These are phyloP conservation scores for Grosmannia serpens DNA, from an alignment of 2,329 filamentous ascomycete species.

Conservation along the genomic window DNA sequence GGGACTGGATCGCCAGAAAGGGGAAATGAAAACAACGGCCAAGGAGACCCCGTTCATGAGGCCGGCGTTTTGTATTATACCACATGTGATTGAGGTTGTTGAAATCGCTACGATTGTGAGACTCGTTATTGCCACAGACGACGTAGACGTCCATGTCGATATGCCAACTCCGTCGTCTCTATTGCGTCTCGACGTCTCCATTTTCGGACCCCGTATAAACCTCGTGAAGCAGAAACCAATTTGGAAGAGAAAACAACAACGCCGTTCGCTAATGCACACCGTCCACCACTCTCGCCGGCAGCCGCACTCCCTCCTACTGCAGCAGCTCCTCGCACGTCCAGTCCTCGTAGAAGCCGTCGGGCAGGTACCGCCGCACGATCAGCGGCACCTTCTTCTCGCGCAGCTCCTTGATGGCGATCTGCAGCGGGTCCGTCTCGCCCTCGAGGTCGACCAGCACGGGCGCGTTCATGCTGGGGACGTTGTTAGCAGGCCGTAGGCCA, in stretches of 20 bases:
- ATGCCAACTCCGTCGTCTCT: too few relatives aligned
- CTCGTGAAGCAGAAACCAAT: not conserved
- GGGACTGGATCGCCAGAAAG: not conserved
- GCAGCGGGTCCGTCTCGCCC: constrained; percentile 92
- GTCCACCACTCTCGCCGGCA: not conserved
- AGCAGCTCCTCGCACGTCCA: constrained; percentile 97
- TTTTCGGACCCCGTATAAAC: too few relatives aligned
- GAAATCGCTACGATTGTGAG: too few relatives aligned
- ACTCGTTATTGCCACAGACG: too few relatives aligned
- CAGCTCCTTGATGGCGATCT: constrained; percentile 96
- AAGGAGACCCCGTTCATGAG: not conserved
- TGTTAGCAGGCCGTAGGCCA: not conserved
- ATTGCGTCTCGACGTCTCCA: too few relatives aligned
- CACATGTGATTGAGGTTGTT: not conserved
- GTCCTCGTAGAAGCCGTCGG: constrained; percentile 97
- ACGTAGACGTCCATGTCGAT: too few relatives aligned
- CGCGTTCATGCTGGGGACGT: constrained; percentile 73
- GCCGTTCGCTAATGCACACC: constrained; percentile 15
- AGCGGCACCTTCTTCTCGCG: constrained; percentile 97
- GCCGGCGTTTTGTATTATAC: not conserved
- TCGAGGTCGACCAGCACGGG: constrained; percentile 93
- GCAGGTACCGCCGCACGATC: constrained; percentile 88
- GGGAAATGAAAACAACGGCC: not conserved
- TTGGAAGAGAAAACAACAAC: constrained; percentile 5
- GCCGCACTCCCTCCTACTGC: constrained; percentile 25